Base-by-base conservation (phyloP, 2,329 filamentous ascomycete species). In the Seiridium cupressi region DNA sequence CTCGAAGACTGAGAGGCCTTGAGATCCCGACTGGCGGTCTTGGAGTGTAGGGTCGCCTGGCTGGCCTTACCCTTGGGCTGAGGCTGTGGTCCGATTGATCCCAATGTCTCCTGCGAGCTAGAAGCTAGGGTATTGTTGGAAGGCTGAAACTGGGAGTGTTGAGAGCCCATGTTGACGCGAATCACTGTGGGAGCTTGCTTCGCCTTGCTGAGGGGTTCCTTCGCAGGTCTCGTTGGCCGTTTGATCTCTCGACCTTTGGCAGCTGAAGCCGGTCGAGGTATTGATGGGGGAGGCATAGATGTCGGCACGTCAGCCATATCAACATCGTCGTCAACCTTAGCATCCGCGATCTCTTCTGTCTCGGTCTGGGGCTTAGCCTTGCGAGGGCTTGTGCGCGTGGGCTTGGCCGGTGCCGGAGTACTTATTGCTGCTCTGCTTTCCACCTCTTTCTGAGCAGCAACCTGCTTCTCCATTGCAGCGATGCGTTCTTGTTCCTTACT, bases 111-210 rank as follows among this genome's bases (percentile, higher is more conserved):
- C 60, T 87, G 84, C 13, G 85, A 76, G 42, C 76, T 84, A 3
- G 87, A 81, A 3, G 87, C 81, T 44, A 87, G 74, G 11, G 82
- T 77, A 51, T 81, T 83, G 61, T 84, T 85, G 1, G 86, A 81
- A 9, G 85, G 82, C 58, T 87, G 83, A 62, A 84, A 83, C 60
- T 87, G 85, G 32, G 81, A 77, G 60, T 84, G 80, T 64, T 88
- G 86, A 8, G 86, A 88, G 31, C 84, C 83, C 57, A 86, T 87
- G 64, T 89, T 90, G 61, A 92, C 88, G 60, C 84, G 85, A 67
- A 90, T 93, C 60, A 89, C 85, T 3, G 90, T 91, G 6, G 88
- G 90, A 1, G 84, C 85, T 61, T 88, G 86, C 70, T 88, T 91
- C 0, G 81, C 70, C 70, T 89, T 91, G 9, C 74, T 65, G 3